These are phyloP conservation scores for Termitomyces sp. DNA, from an alignment of 768 basidiomycete species.

Conservation along the genomic window DNA sequence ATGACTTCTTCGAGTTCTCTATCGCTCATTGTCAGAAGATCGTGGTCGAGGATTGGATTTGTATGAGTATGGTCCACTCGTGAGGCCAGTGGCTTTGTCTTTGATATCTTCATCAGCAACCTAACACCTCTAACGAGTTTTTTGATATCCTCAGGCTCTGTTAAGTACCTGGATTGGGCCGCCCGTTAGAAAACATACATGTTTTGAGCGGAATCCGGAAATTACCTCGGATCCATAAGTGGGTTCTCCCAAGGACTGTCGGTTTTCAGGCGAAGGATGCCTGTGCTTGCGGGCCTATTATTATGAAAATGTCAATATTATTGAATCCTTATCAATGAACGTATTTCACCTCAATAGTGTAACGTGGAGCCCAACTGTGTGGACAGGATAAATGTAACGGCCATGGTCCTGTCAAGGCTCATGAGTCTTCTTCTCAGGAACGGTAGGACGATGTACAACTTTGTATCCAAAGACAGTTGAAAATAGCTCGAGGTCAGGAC, in stretches of 20 bases:
- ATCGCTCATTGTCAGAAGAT: constrained; percentile 29
- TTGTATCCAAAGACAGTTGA: constrained; percentile 37
- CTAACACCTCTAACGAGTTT: constrained; percentile 38
- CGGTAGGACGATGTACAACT: constrained; percentile 14
- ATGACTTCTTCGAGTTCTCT: constrained; percentile 36
- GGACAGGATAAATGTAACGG: constrained; percentile 23
- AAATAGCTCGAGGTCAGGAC: constrained; percentile 46
- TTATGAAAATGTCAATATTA: neutral
- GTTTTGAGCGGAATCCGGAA: neutral
- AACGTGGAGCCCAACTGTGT: constrained; percentile 35
- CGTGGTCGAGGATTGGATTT: constrained; percentile 33
- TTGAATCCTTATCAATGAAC: neutral
- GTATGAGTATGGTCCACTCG: constrained; percentile 28
- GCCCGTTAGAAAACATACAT: neutral
- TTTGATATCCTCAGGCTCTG: constrained; percentile 32
- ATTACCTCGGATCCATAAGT: constrained; percentile 38
- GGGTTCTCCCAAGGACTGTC: constrained; percentile 38
- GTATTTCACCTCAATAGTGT: constrained; percentile 34
- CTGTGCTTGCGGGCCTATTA: constrained; percentile 38
- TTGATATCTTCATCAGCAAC: constrained; percentile 31
- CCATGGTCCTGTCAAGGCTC: constrained; percentile 28
- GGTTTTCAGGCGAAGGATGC: constrained; percentile 32
- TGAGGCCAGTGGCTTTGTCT: constrained; percentile 31
- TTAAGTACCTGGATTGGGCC: constrained; percentile 28
- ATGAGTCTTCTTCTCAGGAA: neutral